Percentiles rank a stretch among this genome's conserved stretches.
Evolutionary conservation across 495 filamentous ascomycete species (phyloP).

Genomic region (Talaromyces ruber): DNA sequence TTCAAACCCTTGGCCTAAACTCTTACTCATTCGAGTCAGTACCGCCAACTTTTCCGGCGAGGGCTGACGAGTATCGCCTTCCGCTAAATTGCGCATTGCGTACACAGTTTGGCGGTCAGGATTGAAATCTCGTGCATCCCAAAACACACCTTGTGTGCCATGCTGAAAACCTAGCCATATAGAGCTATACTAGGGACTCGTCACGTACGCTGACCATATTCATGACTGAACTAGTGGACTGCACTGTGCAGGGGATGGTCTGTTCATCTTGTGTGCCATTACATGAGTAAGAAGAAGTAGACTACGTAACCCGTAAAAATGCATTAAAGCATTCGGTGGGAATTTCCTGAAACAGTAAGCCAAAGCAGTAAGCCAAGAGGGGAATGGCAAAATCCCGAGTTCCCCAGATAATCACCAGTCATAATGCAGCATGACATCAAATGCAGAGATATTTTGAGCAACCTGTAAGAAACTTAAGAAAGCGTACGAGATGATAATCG

Average conservation of each 20-base stretch:
- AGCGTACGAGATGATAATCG: not conserved
- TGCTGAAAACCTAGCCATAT: not conserved
- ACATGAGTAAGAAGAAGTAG: not conserved
- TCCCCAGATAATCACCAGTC: not conserved
- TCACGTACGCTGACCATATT: not conserved
- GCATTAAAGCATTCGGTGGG: not conserved
- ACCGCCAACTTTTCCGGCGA: not conserved
- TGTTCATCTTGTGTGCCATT: not conserved
- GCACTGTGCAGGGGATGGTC: not conserved
- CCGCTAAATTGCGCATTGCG: not conserved
- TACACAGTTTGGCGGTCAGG: not conserved
- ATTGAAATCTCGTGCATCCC: constrained; percentile 1
- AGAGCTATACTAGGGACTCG: not conserved
- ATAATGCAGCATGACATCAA: not conserved
- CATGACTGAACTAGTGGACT: not conserved
- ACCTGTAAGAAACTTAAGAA: not conserved
- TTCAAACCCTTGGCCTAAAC: not conserved
- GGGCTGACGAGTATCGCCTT: not conserved
- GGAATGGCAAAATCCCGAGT: not conserved
- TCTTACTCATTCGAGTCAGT: not conserved
- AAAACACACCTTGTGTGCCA: not conserved
- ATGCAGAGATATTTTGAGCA: not conserved
- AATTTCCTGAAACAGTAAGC: not conserved
- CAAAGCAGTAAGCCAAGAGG: not conserved
- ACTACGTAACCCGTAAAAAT: not conserved